phyloP scores from a whole-genome alignment of 805 yeast genomes.

The Yamadazyma phyllophila region DNA sequence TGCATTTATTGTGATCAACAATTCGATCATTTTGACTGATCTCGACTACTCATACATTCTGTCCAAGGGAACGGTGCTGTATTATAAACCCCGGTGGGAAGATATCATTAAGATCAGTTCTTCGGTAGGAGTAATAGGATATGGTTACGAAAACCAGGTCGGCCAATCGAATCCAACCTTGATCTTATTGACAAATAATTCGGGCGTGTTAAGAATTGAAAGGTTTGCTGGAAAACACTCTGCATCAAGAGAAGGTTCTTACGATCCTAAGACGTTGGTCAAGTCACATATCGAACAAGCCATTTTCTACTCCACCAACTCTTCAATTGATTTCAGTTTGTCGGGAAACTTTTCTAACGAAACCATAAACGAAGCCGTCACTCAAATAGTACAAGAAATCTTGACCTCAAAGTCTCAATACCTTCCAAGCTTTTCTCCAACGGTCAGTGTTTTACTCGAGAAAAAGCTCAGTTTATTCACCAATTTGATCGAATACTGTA shows the following conservation, averaged over 20 bases:
- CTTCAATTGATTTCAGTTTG: conserved; percentile 43
- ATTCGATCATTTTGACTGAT: conserved; percentile 67
- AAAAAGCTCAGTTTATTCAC: conserved; percentile 46
- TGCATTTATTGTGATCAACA: conserved; percentile 58
- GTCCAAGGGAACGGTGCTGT: conserved; percentile 20
- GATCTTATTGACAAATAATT: conserved; percentile 45
- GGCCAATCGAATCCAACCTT: conserved; percentile 43
- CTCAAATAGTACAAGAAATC: conserved; percentile 53
- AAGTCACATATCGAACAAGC: conserved; percentile 84
- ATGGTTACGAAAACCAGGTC: conserved; percentile 49
- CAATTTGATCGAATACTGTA: conserved; percentile 45
- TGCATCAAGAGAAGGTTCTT: background rate
- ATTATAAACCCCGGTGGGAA: conserved; percentile 67
- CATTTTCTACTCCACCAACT: conserved; percentile 56
- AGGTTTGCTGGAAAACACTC: conserved; percentile 26
- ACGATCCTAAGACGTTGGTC: conserved; percentile 36
- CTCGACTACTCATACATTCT: conserved; percentile 38
- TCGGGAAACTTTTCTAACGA: conserved; percentile 25
- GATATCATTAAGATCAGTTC: conserved; percentile 63
- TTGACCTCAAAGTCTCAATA: conserved; percentile 54
- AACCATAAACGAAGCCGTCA: conserved; percentile 36
- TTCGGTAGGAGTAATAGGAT: conserved; percentile 54
- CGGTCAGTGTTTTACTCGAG: conserved; percentile 50
- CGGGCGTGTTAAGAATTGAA: conserved; percentile 65
- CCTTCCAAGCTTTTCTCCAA: conserved; percentile 51